A percentile compares a stretch with the other conserved stretches of the same genome.
These are phyloP conservation scores for Glycine latifolia DNA, from an alignment of 306 rosid species.

Conservation along the genomic window DNA sequence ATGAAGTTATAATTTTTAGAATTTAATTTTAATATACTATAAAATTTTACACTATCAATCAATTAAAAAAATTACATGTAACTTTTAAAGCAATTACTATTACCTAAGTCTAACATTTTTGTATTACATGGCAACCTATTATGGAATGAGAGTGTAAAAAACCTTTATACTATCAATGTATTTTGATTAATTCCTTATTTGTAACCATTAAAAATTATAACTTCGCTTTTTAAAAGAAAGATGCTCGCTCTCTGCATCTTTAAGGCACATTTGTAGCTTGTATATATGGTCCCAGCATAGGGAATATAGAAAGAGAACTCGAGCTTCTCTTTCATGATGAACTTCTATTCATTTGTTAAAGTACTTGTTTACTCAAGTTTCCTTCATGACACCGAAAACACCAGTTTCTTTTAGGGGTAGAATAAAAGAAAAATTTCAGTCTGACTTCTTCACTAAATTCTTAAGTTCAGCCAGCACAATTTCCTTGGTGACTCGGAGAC, in stretches of 20 bases:
- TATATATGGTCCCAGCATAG: background rate
- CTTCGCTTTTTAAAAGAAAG: slow-evolving; percentile 6
- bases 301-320: slow-evolving; percentile 3
- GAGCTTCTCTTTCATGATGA: slow-evolving; percentile 18
- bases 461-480: slow-evolving; percentile 16
- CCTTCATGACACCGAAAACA: background rate
- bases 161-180: background rate
- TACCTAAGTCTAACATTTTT: background rate
- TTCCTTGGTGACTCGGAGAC: background rate
- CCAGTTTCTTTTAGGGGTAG: background rate
- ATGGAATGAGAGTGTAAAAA: background rate
- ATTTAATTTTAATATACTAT: background rate
- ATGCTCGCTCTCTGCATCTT: slow-evolving; percentile 16
- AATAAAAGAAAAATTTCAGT: slow-evolving; percentile 6
- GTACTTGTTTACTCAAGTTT: background rate
- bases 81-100: background rate
- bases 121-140: background rate
- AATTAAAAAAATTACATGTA: background rate
- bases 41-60: background rate
- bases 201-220: slow-evolving; percentile 6
- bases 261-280: background rate
- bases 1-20: background rate
- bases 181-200: background rate
- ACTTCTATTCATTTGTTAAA: slow-evolving; percentile 11
- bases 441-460: background rate